Evolutionary conservation across 2,329 filamentous ascomycete species (phyloP), one percentile per base, ranked within the genome.

Genomic region (Atkinsonella hypoxylon): DNA sequence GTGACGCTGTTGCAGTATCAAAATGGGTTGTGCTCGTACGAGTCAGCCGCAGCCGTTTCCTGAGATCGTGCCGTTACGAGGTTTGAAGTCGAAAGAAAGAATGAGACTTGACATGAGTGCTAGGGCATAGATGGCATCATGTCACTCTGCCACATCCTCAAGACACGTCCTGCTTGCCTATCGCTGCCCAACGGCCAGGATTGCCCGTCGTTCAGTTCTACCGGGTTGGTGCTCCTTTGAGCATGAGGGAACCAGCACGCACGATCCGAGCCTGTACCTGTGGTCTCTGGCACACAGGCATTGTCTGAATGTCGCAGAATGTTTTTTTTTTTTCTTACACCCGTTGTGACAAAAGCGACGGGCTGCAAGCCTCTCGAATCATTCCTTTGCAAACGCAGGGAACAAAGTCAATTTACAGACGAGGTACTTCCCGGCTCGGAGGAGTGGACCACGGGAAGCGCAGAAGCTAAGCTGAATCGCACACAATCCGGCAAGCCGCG

Each of bases 401-500:
- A 36, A 36, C 10, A 6, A 36, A 10, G 26, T 26, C 26, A 4
- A 8, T 26, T 9, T 36, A 36, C 11, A 11, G 15, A 36, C 34
- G 34, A 36, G 34, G 26, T 15, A 31, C n/a, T 15, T 30, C 31
- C 47, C 30, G 48, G 41, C 13, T 48, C 44, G 34, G 20, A 31
- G 34, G 39, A 20, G 32, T 53, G 48, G 50, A 40, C 34, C 32
- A 43, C 36, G 31, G 20, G 34, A 26, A 31, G 15, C 12, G n/a
- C 18, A 36, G 17, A 34, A 43, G 50, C 51, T 43, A 47, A 52
- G 41, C 50, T 55, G 40, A 41, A 53, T 54, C 47, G 50, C 53
- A 52, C 50, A 52, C 48, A 51, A 48, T n/a, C 48, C 47, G 46
- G 53, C 51, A 48, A 36, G 51, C 54, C 48, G 41, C 47, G 48